Evolutionary conservation across 306 rosid genomes (phyloP).

Genomic region (Leucaena leucocephala): DNA sequence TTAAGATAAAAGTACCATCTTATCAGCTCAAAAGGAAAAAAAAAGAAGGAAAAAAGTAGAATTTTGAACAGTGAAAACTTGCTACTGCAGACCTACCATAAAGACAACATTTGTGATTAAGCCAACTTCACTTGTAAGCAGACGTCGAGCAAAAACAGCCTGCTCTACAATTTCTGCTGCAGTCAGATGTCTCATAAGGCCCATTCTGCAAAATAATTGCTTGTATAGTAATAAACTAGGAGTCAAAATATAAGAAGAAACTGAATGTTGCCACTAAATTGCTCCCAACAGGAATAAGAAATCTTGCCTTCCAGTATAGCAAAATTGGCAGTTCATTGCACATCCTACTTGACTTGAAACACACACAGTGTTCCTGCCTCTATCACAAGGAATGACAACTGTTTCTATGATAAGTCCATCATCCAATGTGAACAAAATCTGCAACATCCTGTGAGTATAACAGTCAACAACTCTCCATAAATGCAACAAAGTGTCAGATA

Average conservation of each 20-base stretch:
- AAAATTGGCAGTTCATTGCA: conserved; percentile 94
- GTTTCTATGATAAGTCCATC: conserved; percentile 86
- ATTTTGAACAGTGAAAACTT: neutral
- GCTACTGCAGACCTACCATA: conserved; percentile 62
- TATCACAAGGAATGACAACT: conserved; percentile 81
- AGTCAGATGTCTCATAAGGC: conserved; percentile 78
- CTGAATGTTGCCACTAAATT: neutral
- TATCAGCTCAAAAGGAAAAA: neutral
- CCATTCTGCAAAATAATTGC: conserved; percentile 74
- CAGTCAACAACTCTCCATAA: conserved; percentile 62
- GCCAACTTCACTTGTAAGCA: conserved; percentile 85
- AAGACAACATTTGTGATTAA: conserved; percentile 85
- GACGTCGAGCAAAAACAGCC: conserved; percentile 75
- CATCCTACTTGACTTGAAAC: conserved; percentile 99
- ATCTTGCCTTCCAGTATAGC: conserved; percentile 89
- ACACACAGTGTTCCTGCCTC: conserved; percentile 86
- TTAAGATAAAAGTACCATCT: conserved; percentile 11
- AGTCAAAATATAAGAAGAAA: conserved; percentile 18
- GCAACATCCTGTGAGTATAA: conserved; percentile 81
- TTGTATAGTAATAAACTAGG: conserved; percentile 17
- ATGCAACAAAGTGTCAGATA: conserved; percentile 19
- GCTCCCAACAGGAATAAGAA: conserved; percentile 22
- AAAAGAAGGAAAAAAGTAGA: neutral
- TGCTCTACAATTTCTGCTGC: conserved; percentile 96
- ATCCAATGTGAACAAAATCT: conserved; percentile 84